Evolutionary conservation across 1,139 yeast species (phyloP), one percentile per base, ranked within the genome.

Genomic region (Debaryomyces robertsiae): DNA sequence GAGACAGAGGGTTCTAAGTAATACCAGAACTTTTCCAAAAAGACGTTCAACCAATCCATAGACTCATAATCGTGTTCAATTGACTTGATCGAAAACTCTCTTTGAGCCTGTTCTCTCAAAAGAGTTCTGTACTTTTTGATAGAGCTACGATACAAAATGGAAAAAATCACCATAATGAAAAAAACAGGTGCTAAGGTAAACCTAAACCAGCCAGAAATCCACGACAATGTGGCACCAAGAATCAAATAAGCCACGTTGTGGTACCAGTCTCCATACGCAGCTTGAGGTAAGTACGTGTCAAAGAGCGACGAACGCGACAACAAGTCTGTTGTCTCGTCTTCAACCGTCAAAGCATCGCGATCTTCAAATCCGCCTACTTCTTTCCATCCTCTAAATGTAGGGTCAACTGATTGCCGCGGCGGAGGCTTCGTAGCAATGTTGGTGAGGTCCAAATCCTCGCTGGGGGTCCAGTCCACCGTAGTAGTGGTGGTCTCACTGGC

Each of bases 261-360:
- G 59, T 84, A 93, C 98, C 98, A 93, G 56, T 93, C 97, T 41
- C 98, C 98, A 54, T 85, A 88, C 9, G 79, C 76, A 24, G 65
- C 70, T 24, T 84, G 82, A 2, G 95, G 93, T 40, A 91, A 67
- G 54, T 82, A 78, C 45, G 77, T 73, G 53, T 86, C 93, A 47
- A 89, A 76, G 34, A 83, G 54, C 0, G 96, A 87, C 7, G 87
- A 79, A 31, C 77, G 75, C 28, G 84, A 75, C 43, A 82, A 66
- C 48, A 89, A 68, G 58, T 84, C 91, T 44, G 74, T 68, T 44
- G 84, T 72, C 51, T 85, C 89, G 55, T 88, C 95, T 31, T 82
- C 86, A 9, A 72, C 65, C 2, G 84, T 79, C 48, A 88, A 68
- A 1, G 67, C 68, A 57, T 84, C 90, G 27, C 77, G 77, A 42